Base-by-base conservation (phyloP, 108 stramenopile species). In the Fragilaria radians region DNA sequence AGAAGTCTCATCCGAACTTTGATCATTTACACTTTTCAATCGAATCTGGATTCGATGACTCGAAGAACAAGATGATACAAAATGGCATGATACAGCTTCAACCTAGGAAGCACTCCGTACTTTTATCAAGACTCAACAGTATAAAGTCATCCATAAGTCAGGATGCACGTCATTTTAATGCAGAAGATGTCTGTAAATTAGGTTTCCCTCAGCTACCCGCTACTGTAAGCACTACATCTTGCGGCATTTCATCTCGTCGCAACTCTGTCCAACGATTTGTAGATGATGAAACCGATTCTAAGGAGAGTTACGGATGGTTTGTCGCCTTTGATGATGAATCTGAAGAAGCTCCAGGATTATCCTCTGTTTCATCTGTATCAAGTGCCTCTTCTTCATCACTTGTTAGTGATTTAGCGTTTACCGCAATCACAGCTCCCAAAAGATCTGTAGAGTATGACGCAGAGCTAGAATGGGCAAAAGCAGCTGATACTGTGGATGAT, bases 401-500 rank as follows among this genome's bases (percentile, higher is more conserved):
- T 28, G 5, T 30, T 21, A 21, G 45, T 25, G n/a, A 11, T 23
- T 47, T 82, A 5, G 74, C 81, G 28, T 82, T 82, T 36, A 45
- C 51, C 21, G 68, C 77, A 7, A 49, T 73, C 5, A 74, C 70
- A 0, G 68, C 77, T 27, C 66, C 77, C 5, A 63, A 63, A 32
- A 24, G 55, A n/a, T 34, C 9, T 4, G 32, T 19, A 7, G 31
- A 74, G 32, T 31, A 62, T 29, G 73, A 78, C 26, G 74, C 70
- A 32, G 74, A 82, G 51, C 51, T 82, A n/a, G 77, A 73, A 57
- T 78, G 77, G 74, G 81, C 81, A 1, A 53, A 78, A 27, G 81
- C 81, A 22, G 81, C 81, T 26, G 81, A 82, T 47, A 82, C 81
- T 27, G 67, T 82, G 25, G 81, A 82, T 49, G 73, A 74, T 31